A percentile compares a stretch with the other conserved stretches of the same genome.
These are phyloP conservation scores for Arthrinium phaeospermum DNA, from an alignment of 2,329 filamentous ascomycete species.

Conservation along the genomic window DNA sequence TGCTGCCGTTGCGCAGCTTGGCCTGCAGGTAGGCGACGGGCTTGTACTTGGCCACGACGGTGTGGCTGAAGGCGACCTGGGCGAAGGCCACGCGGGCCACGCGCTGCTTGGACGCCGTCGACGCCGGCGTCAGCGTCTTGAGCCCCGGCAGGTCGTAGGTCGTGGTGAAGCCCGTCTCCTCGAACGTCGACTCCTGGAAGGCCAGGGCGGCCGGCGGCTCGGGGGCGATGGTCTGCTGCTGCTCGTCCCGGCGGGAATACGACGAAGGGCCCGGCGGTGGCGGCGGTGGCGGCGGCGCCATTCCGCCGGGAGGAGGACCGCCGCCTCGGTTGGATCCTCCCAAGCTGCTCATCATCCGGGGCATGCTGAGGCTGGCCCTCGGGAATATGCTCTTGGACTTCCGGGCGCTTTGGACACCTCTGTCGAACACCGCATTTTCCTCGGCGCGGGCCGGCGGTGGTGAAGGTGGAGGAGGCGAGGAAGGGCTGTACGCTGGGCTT, in stretches of 20 bases:
- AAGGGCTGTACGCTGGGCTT: no score
- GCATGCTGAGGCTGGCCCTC: background rate
- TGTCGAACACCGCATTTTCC: no score
- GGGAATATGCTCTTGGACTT: background rate
- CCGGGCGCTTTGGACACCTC: background rate
- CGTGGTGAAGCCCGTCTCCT: conserved; percentile 64
- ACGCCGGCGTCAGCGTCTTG: conserved; percentile 60
- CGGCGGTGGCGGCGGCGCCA: no score
- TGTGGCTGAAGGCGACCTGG: conserved; percentile 59
- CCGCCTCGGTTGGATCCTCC: no score
- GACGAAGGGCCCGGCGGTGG: no score
- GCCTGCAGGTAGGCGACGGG: conserved; percentile 65
- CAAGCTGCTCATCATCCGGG: no score
- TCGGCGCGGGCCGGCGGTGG: no score
- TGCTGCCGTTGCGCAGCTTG: conserved; percentile 59
- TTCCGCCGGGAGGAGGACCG: no score
- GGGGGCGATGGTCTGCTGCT: conserved; percentile 32
- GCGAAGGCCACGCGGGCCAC: conserved; percentile 60
- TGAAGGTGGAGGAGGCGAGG: background rate
- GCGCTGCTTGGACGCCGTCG: conserved; percentile 61
- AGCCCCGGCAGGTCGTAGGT: conserved; percentile 65
- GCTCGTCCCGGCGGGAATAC: background rate
- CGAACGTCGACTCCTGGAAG: conserved; percentile 60
- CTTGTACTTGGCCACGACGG: conserved; percentile 65
- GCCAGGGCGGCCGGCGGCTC: conserved; percentile 40